phyloP scores from a whole-genome alignment of 2,329 filamentous ascomycete genomes.

The Escovopsis sp. region DNA sequence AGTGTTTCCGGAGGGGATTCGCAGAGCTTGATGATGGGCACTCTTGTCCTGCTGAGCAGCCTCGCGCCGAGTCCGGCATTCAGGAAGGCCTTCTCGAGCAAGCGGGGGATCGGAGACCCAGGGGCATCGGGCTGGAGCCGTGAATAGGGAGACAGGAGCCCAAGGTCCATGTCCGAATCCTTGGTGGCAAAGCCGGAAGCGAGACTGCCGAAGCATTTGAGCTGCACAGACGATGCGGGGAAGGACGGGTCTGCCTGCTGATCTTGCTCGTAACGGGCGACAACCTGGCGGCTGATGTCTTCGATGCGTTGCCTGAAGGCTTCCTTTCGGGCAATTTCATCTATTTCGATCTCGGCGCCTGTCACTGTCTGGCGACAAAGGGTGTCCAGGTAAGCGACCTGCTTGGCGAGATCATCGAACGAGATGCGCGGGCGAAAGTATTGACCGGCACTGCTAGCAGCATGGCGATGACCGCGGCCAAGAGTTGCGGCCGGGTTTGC shows the following conservation, averaged over 20 bases:
- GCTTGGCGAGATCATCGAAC: constrained; percentile 32
- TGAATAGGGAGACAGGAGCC: constrained; percentile 53
- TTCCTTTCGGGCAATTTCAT: constrained; percentile 58
- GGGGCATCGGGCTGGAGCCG: constrained; percentile 35
- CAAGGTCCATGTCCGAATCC: constrained; percentile 83
- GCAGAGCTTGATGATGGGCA: constrained; percentile 81
- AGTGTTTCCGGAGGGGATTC: constrained; percentile 51
- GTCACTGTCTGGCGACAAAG: constrained; percentile 32
- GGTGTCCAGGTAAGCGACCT: constrained; percentile 33
- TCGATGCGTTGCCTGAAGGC: constrained; percentile 52
- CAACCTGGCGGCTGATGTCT: constrained; percentile 43
- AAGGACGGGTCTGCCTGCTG: constrained; percentile 29
- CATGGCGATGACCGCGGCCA: too few relatives aligned
- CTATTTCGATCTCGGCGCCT: constrained; percentile 44
- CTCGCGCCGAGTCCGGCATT: constrained; percentile 60
- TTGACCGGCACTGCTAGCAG: not conserved
- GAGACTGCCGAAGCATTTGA: constrained; percentile 71
- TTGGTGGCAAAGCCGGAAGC: constrained; percentile 75
- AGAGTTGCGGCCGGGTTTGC: not conserved
- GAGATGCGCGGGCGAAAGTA: constrained; percentile 14
- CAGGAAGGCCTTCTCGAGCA: constrained; percentile 63
- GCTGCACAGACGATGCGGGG: constrained; percentile 40
- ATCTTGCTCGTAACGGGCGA: constrained; percentile 36
- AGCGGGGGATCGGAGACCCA: constrained; percentile 51
- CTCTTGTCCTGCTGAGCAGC: constrained; percentile 61